Evolutionary conservation across 106 monocot species (phyloP).

Genomic region (Allium cepa): DNA sequence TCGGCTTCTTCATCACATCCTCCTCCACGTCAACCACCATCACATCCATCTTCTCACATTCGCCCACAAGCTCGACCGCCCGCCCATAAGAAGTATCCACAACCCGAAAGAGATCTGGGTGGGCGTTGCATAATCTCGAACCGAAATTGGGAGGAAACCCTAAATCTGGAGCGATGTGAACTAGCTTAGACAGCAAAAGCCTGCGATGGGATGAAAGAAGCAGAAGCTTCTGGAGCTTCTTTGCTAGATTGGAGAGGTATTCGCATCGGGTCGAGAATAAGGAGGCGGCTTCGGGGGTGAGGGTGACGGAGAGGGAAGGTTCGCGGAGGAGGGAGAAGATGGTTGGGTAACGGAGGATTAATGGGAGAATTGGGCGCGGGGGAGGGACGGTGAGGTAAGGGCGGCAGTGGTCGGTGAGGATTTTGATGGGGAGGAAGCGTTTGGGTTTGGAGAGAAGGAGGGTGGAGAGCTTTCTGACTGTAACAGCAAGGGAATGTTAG

Average conservation of each 20-base stretch:
- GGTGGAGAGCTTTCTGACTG: slow-evolving; percentile 61
- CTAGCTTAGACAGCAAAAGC: slow-evolving; percentile 71
- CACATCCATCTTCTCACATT: slow-evolving; percentile 18
- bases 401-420: slow-evolving; percentile 69
- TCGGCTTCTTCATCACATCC: slow-evolving; percentile 19
- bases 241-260: slow-evolving; percentile 32
- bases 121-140: slow-evolving; percentile 48
- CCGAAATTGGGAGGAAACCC: slow-evolving; percentile 72
- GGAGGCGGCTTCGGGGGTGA: slow-evolving; percentile 58
- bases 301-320: slow-evolving; percentile 30
- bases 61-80: slow-evolving; percentile 50
- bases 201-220: slow-evolving; percentile 41
- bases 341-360: slow-evolving; percentile 80
- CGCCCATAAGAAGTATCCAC: slow-evolving; percentile 66
- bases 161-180: slow-evolving; percentile 77
- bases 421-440: slow-evolving; percentile 75
- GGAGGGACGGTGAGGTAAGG: slow-evolving; percentile 51
- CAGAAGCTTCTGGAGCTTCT: slow-evolving; percentile 71
- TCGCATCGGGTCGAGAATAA: slow-evolving; percentile 30
- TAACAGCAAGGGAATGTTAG: too few species aligned
- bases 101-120: slow-evolving; percentile 53
- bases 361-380: slow-evolving; percentile 47
- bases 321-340: slow-evolving; percentile 68
- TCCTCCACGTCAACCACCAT: slow-evolving; percentile 17
- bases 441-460: slow-evolving; percentile 93